Evolutionary conservation across 495 filamentous ascomycete species (phyloP).

Genomic region (Penicillium simplicissimum): DNA sequence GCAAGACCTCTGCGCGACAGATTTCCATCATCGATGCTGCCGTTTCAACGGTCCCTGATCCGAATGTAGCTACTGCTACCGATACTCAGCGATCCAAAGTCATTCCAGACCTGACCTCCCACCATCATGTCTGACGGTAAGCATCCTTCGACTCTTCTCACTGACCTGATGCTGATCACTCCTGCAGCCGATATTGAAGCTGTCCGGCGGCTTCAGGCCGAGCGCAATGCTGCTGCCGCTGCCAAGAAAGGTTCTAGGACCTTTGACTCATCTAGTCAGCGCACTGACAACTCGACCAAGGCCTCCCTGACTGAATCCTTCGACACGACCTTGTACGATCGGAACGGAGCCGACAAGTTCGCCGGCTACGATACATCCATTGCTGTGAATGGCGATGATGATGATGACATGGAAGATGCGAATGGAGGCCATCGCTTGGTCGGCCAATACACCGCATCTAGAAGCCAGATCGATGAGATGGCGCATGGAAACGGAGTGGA

Average conservation of each 20-base stretch:
- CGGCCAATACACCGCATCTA: constrained; percentile 94
- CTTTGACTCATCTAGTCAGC: constrained; percentile 84
- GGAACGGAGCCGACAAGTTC: constrained; percentile 76
- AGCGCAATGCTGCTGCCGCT: constrained; percentile 85
- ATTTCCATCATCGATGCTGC: constrained; percentile 29
- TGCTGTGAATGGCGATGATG: constrained; percentile 76
- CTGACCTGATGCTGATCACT: constrained; percentile 28
- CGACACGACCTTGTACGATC: constrained; percentile 91
- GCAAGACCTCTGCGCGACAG: constrained; percentile 22
- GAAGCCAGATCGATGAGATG: constrained; percentile 91
- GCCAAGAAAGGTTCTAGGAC: constrained; percentile 84
- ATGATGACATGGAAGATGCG: constrained; percentile 72
- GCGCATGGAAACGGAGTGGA: constrained; percentile 79
- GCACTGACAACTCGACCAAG: constrained; percentile 89
- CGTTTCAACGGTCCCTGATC: constrained; percentile 37
- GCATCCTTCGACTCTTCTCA: constrained; percentile 23
- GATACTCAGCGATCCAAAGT: constrained; percentile 32
- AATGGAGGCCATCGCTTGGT: constrained; percentile 77
- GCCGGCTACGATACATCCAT: constrained; percentile 91
- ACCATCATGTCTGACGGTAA: constrained; percentile 63
- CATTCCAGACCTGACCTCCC: constrained; percentile 22
- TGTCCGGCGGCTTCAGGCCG: constrained; percentile 79
- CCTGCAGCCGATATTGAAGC: constrained; percentile 74
- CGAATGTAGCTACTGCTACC: constrained; percentile 46
- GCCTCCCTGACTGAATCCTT: constrained; percentile 91